Conservation (phyloP, 306 rosid genomes). For the Ochetophila trinervis region DNA sequence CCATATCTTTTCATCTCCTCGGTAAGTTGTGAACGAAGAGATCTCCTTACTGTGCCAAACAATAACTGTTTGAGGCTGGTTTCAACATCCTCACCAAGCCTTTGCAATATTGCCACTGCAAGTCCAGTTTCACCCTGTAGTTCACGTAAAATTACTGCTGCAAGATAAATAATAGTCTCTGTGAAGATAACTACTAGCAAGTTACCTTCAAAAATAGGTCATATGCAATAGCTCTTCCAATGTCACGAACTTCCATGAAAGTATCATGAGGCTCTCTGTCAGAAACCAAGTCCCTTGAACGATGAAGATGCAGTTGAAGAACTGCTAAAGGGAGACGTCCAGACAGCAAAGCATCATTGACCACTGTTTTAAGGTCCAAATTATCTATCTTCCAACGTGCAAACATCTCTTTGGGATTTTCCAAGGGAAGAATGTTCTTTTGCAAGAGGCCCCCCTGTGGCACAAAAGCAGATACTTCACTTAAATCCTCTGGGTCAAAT, state of each 20-base stretch:
- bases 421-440: constrained; percentile 54
- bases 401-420: constrained; percentile 91
- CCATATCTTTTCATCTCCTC: constrained; percentile 79
- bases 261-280: constrained; percentile 73
- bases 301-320: constrained; percentile 91
- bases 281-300: constrained; percentile 47
- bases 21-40: constrained; percentile 68
- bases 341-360: constrained; percentile 86
- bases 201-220: constrained; percentile 92
- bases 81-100: constrained; percentile 95
- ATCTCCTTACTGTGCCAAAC: constrained; percentile 85
- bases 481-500: constrained; percentile 46
- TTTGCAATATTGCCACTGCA: constrained; percentile 84
- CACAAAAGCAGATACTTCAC: constrained; percentile 47
- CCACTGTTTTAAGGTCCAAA: constrained; percentile 78
- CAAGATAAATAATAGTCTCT: constrained; percentile 16
- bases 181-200: constrained; percentile 21
- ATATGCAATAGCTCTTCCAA: constrained; percentile 96
- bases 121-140: constrained; percentile 91
- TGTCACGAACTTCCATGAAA: constrained; percentile 85
- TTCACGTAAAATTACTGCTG: constrained; percentile 23
- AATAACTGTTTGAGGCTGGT: constrained; percentile 78
- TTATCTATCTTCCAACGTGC: constrained; percentile 93
- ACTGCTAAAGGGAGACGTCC: constrained; percentile 98
- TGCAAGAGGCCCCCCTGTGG: constrained; percentile 38